Base-by-base conservation (phyloP, 2,329 filamentous ascomycete genomes). In the Nigrospora sphaerica region DNA sequence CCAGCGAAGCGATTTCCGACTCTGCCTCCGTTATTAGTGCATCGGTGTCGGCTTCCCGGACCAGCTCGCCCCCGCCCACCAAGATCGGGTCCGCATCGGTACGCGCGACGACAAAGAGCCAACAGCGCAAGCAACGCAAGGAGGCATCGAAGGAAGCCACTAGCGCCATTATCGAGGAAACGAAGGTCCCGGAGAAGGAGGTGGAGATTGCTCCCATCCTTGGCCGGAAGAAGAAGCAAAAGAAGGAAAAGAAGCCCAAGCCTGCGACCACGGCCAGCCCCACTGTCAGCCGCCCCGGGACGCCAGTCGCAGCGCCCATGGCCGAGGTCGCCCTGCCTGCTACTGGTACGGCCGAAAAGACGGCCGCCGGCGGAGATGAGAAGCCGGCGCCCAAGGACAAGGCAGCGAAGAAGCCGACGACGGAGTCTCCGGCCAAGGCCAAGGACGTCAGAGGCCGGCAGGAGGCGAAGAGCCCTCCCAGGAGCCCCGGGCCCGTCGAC, bases 171-270 rank as follows among this genome's bases (percentile, higher is more conserved):
- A 74, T 82, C 49, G 68, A 65, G 3, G 77, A 80, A 50, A 55
- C 67, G 1, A 57, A 77, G 52, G 72, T 73, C 42, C 57, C 67
- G 13, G 81, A 83, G 48, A 63, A 73, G 12, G 72, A 78, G 44
- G 67, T 69, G 14, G 76, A 80, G 52, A 77, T 80, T 53, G 88
- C 81, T 9, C 88, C 88, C 0, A 85, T 95, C 36, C 63, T 89
- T 42, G 86, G 86, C 32, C 80, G 88, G 44, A 90, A 90, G 72
- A 92, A 89, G 73, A 93, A 92, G 68, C 80, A 87, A 62, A 90
- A 87, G 72, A 92, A 89, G 66, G 81, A 85, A 56, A 83, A 80
- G 56, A 62, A 57, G 55, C 81, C 85, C 55, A 83, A 79, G 56
- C 59, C 55, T 54, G 49, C 58, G 2, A 67, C 66, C 56, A 59